phyloP scores from a whole-genome alignment of 768 basidiomycete genomes.

The Psilocybe cyanescens region DNA sequence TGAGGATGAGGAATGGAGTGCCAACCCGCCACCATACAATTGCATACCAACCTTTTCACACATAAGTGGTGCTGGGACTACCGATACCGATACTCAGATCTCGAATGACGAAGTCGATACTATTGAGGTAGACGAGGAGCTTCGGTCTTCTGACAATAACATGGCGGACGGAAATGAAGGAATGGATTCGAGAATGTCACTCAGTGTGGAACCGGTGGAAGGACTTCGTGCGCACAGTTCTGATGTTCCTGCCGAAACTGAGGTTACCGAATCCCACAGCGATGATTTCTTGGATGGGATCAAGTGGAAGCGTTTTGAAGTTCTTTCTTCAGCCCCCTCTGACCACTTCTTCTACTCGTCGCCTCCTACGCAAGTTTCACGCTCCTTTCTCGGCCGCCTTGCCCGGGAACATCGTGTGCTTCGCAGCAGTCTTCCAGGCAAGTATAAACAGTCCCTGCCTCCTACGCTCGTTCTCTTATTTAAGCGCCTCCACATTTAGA shows the following conservation, averaged over 20 bases:
- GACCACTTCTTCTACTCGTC: slow-evolving; percentile 85
- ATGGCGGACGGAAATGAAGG: slow-evolving; percentile 1
- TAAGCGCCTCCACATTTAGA: slow-evolving; percentile 46
- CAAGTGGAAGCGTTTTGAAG: slow-evolving; percentile 81
- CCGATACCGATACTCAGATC: slow-evolving; percentile 19
- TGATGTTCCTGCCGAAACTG: neutral
- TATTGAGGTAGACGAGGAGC: slow-evolving; percentile 18
- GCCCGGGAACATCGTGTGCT: slow-evolving; percentile 84
- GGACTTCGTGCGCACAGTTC: neutral
- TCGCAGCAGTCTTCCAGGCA: slow-evolving; percentile 81
- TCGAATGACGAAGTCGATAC: slow-evolving; percentile 16
- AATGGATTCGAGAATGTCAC: slow-evolving; percentile 3
- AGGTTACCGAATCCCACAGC: neutral
- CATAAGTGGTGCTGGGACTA: no score
- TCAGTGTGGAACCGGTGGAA: neutral
- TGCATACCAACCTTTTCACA: no score
- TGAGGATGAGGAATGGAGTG: slow-evolving; percentile 50
- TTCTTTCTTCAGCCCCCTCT: slow-evolving; percentile 71
- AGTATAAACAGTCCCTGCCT: slow-evolving; percentile 18
- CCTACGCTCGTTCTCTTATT: neutral
- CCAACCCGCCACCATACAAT: slow-evolving; percentile 30
- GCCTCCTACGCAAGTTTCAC: slow-evolving; percentile 65
- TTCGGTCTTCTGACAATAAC: slow-evolving; percentile 4
- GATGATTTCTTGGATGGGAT: slow-evolving; percentile 39
- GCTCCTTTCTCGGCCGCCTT: slow-evolving; percentile 75